Evolutionary conservation across 2,329 filamentous ascomycete species (phyloP).

Genomic region (Botryotinia narcissicola): DNA sequence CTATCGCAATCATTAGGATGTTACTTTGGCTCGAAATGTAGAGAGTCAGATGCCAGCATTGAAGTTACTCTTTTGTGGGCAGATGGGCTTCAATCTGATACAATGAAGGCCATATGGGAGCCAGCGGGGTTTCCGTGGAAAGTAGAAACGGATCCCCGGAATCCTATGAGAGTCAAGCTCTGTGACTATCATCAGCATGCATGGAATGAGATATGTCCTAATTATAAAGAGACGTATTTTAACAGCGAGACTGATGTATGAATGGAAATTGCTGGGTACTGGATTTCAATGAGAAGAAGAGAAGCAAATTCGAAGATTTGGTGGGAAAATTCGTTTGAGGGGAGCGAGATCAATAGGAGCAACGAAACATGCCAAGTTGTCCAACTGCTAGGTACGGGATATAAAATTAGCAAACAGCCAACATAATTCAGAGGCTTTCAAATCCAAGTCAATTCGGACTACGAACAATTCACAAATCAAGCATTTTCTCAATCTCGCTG

Average conservation of each 20-base stretch:
- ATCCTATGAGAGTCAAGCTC: background rate
- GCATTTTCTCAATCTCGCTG: accelerated
- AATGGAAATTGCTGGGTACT: background rate
- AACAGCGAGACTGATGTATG: background rate
- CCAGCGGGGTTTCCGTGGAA: background rate
- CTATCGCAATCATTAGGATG: background rate
- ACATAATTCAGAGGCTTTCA: background rate
- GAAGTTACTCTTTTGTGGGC: background rate
- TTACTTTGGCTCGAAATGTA: background rate
- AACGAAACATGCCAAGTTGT: too few relatives aligned
- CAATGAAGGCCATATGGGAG: background rate
- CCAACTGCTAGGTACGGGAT: too few relatives aligned
- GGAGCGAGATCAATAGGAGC: too few relatives aligned
- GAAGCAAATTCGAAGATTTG: background rate
- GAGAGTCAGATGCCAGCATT: background rate
- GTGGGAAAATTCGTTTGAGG: background rate
- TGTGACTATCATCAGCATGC: background rate
- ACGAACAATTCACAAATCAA: too few relatives aligned
- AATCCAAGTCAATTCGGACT: accelerated
- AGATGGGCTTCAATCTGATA: background rate
- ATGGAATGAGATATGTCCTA: background rate
- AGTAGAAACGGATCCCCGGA: background rate
- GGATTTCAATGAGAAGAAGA: too few relatives aligned
- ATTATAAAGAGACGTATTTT: background rate
- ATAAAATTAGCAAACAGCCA: background rate